These are phyloP conservation scores for Fusarium sp. DNA, from an alignment of 2,329 filamentous ascomycete genomes.

Conservation along the genomic window DNA sequence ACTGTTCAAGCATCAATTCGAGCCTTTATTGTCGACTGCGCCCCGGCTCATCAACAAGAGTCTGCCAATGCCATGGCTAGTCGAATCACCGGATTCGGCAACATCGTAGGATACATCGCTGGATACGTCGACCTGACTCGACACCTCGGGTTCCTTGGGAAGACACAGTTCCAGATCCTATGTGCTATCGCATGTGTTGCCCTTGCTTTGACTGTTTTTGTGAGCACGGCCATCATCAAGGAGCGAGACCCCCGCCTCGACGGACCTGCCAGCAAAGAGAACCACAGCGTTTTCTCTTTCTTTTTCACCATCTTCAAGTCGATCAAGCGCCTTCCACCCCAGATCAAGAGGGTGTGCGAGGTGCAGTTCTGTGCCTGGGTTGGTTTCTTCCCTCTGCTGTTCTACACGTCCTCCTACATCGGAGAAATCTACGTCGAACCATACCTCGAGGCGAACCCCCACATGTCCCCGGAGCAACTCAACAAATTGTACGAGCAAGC, in stretches of 20 bases:
- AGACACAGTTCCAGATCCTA: conserved; percentile 93
- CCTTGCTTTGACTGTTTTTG: conserved; percentile 75
- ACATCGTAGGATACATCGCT: conserved; percentile 90
- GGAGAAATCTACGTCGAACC: conserved; percentile 93
- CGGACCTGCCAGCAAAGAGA: conserved; percentile 69
- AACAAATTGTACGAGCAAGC: conserved; percentile 85
- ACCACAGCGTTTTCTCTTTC: conserved; percentile 79
- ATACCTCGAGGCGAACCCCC: conserved; percentile 79
- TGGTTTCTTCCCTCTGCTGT: conserved; percentile 94
- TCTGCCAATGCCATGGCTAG: conserved; percentile 95
- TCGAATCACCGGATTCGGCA: conserved; percentile 86
- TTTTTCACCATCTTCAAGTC: conserved; percentile 83
- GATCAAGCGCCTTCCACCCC: conserved; percentile 82
- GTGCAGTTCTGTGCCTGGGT: conserved; percentile 92
- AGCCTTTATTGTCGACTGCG: conserved; percentile 93
- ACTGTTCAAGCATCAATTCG: conserved; percentile 94
- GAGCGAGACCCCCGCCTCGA: conserved; percentile 87
- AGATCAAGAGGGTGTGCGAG: conserved; percentile 84
- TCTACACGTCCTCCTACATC: conserved; percentile 95
- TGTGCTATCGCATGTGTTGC: conserved; percentile 85
- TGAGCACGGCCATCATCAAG: conserved; percentile 77
- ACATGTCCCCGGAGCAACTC: conserved; percentile 82
- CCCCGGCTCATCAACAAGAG: conserved; percentile 93
- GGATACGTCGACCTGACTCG: conserved; percentile 85
- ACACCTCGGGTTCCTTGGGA: conserved; percentile 82